Evolutionary conservation across 345 rosid genomes (phyloP), one percentile per base, ranked within the genome.

Genomic region (Lepidium sativum): DNA sequence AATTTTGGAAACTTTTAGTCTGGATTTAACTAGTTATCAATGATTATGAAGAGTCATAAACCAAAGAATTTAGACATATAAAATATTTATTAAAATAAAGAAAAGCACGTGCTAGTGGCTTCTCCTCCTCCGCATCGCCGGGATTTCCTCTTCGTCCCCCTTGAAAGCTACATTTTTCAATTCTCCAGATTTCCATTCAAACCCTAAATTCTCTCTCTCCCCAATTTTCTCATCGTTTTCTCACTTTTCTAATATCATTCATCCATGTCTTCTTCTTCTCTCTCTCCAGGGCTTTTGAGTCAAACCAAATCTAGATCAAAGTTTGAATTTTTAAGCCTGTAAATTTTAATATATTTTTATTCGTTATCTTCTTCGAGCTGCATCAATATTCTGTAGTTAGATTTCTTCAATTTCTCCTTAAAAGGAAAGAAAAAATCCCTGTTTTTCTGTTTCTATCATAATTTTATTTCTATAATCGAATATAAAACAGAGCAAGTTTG

Each of bases 91-190:
- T n/a, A n/a, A n/a, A n/a, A n/a, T n/a, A n/a, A n/a, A 18, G 7
- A 67, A 59, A 49, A 59, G 29, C 73, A 68, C 66, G 73, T 69
- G 61, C 54, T 52, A 8, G 29, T 48, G 0, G 54, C 41, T 50
- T 57, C 67, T 50, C 32, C 56, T 59, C 75, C 72, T 39, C 63
- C 54, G 44, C 67, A 34, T 79, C 76, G 76, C 82, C 80, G 78
- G 69, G 25, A 52, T 69, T 75, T 48, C 64, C 80, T 79, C 78
- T 68, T 62, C 9, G 48, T 49, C 63, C 50, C 50, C 76, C 51
- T 67, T 57, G 34, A 73, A 73, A 60, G n/a, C 65, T 64, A 60
- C 76, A 56, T 32, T 45, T 27, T 34, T 34, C 54, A 38, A 20
- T 27, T 10, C 43, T 64, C 31, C 32, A 40, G 49, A 34, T 38